A percentile compares a stretch with the other conserved stretches of the same genome.
Conservation (phyloP, 2,329 filamentous ascomycete genomes). For the Pseudonectria foliicola region DNA sequence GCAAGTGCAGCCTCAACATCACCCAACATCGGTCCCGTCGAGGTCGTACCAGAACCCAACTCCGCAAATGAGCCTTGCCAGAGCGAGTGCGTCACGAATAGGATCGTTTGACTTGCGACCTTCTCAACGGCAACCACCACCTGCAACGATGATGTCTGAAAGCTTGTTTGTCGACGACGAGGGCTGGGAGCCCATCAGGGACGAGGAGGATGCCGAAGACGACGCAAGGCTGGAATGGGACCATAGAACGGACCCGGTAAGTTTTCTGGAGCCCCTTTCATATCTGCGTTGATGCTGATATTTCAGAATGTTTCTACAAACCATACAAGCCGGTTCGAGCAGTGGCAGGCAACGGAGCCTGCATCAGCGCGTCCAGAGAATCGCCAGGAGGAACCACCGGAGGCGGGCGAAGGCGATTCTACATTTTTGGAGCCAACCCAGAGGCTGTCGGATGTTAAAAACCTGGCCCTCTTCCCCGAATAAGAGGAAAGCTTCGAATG, state of each 20-base stretch:
- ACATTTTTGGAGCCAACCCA: slow-evolving; percentile 62
- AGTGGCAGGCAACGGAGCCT: slow-evolving; percentile 12
- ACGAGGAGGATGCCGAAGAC: slow-evolving; percentile 55
- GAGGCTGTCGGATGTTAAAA: slow-evolving; percentile 59
- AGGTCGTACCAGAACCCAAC: slow-evolving; percentile 24
- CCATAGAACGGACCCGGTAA: slow-evolving; percentile 56
- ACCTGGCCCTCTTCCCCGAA: slow-evolving; percentile 36
- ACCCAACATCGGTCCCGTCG: slow-evolving; percentile 12
- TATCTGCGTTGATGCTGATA: slow-evolving; percentile 21
- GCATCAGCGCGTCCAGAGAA: slow-evolving; percentile 15
- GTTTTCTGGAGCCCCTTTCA: slow-evolving; percentile 16
- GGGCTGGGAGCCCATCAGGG: slow-evolving; percentile 62
- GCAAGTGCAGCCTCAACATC: slow-evolving; percentile 15
- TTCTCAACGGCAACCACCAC: slow-evolving; percentile 46
- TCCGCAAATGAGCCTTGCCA: slow-evolving; percentile 27
- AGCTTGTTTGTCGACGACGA: slow-evolving; percentile 73
- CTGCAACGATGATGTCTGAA: slow-evolving; percentile 54
- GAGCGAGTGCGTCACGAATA: slow-evolving; percentile 29
- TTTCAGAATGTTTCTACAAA: slow-evolving; percentile 36
- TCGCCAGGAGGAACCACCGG: too few species aligned
- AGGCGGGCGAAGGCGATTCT: slow-evolving; percentile 22
- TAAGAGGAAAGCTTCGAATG: slow-evolving; percentile 11
- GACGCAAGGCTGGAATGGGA: slow-evolving; percentile 69
- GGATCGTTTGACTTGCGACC: slow-evolving; percentile 41
- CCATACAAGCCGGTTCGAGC: slow-evolving; percentile 34